A percentile compares a stretch with the other conserved stretches of the same genome.
phyloP scores from a whole-genome alignment of 1,284 basidiomycete species.

The Cystobasidium sp. region DNA sequence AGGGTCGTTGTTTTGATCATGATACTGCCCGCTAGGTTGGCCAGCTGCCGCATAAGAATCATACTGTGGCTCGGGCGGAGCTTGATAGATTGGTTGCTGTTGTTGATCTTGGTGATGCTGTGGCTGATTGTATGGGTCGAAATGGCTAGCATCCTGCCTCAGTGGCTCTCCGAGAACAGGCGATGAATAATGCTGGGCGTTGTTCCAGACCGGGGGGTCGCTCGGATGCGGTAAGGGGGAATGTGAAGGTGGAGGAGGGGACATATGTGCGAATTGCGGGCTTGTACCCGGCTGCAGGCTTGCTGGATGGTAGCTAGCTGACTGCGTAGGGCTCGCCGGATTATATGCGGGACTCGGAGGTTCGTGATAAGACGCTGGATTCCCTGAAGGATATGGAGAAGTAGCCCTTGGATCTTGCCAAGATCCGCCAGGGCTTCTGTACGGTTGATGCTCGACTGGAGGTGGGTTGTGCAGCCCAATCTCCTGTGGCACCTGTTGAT shows the following conservation, averaged over 20 bases:
- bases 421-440: background rate
- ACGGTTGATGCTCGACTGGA: constrained; percentile 1
- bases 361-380: background rate
- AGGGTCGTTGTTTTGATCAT: background rate
- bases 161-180: background rate
- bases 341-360: constrained; percentile 19
- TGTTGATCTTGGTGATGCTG: constrained; percentile 1
- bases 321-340: background rate
- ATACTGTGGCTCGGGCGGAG: background rate
- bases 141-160: constrained; percentile 1
- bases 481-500: constrained; percentile 3
- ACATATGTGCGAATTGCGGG: constrained; percentile 1
- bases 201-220: constrained; percentile 8
- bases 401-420: constrained; percentile 35
- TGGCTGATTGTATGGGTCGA: background rate
- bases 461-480: constrained; percentile 1
- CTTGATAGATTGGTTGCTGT: background rate
- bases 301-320: constrained; percentile 15
- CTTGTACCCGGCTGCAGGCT: constrained; percentile 15
- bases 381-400: background rate
- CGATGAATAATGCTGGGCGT: constrained; percentile 6
- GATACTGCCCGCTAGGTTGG: background rate
- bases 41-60: constrained; percentile 8
- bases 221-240: constrained; percentile 3
- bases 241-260: constrained; percentile 5